A percentile compares a stretch with the other conserved stretches of the same genome.
Conservation (phyloP, 1,139 yeast species). For the Petasospora fabianii region DNA sequence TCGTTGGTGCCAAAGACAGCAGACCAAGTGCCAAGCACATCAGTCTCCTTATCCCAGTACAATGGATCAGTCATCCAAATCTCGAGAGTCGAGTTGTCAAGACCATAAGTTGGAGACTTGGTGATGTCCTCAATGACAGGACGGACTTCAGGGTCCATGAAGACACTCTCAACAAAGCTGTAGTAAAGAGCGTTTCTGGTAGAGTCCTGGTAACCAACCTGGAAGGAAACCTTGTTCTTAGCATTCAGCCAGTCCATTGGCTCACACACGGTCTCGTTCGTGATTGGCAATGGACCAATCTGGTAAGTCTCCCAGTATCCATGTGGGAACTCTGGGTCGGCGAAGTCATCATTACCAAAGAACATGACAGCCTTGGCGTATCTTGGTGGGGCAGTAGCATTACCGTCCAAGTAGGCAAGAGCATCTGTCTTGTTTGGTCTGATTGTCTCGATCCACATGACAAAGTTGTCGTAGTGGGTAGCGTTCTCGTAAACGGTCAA, state of each 20-base stretch:
- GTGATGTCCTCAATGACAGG: constrained; percentile 18
- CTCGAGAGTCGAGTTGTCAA: constrained; percentile 18
- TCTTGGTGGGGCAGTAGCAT: constrained; percentile 21
- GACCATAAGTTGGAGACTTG: constrained; percentile 15
- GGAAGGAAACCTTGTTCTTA: constrained; percentile 20
- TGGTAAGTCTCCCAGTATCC: constrained; percentile 27
- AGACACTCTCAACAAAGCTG: constrained; percentile 7
- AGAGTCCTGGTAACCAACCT: constrained; percentile 21
- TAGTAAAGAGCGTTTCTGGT: constrained; percentile 11
- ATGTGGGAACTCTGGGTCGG: constrained; percentile 22
- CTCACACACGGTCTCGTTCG: constrained; percentile 14
- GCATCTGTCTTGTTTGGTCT: constrained; percentile 29
- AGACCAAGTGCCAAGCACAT: constrained; percentile 18
- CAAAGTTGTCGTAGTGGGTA: constrained; percentile 23
- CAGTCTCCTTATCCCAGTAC: constrained; percentile 18
- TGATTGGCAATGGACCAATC: constrained; percentile 24
- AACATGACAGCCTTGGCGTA: constrained; percentile 24
- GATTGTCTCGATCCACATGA: constrained; percentile 25
- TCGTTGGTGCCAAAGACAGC: constrained; percentile 18
- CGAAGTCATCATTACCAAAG: constrained; percentile 25
- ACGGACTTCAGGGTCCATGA: constrained; percentile 12
- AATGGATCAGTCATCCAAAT: constrained; percentile 28
- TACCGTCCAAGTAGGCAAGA: constrained; percentile 20
- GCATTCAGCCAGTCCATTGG: constrained; percentile 21
- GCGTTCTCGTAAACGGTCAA: constrained; percentile 22